Base-by-base conservation (phyloP, 371 early-diverging fungal genomes). In the Dentiscutata heterogama region DNA sequence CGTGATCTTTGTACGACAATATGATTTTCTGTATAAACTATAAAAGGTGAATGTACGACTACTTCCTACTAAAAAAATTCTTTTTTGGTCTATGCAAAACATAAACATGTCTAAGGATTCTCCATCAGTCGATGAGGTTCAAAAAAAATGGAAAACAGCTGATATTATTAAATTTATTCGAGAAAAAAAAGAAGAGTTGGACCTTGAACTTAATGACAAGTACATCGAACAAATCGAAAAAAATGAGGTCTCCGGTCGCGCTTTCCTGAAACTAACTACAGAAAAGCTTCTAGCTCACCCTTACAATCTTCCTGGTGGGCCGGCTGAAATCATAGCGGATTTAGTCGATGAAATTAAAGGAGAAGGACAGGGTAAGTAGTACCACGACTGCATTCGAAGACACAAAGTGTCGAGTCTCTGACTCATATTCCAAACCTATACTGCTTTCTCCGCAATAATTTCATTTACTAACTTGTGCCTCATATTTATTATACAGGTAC, bases 381-480 rank as follows among this genome's bases (percentile, higher is more conserved):
- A 51, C 51, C 73, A 73, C 53, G 53, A 73, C 53, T 73, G 73
- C 73, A 53, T 73, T 46, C 73, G 14, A 51, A 42, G 42, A 42
- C 42, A 42, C 42, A 42, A 42, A 42, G 42, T 42, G 42, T 42
- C 42, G 42, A 42, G 42, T 42, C 42, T 42, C 42, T 42, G 42
- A 4, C 2, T 4, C 42, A 51, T 51, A 51, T 51, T 51, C 42
- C 42, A 42, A 42, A 42, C 42, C 42, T 3, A 3, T 42, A 42
- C 42, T 42, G 42, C 42, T 42, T 42, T 42, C 42, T 42, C 42
- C 10, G 42, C 42, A 42, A 42, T 42, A 42, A 42, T 42, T 42
- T 42, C 8, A 42, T 42, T 42, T 42, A 42, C 8, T 42, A 42
- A 42, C 42, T 42, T 42, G 42, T 2, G 42, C 10, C 42, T 42